Percentiles rank a stretch among this genome's conserved stretches.
phyloP scores from a whole-genome alignment of 345 rosid species.

The Sapria himalayana region DNA sequence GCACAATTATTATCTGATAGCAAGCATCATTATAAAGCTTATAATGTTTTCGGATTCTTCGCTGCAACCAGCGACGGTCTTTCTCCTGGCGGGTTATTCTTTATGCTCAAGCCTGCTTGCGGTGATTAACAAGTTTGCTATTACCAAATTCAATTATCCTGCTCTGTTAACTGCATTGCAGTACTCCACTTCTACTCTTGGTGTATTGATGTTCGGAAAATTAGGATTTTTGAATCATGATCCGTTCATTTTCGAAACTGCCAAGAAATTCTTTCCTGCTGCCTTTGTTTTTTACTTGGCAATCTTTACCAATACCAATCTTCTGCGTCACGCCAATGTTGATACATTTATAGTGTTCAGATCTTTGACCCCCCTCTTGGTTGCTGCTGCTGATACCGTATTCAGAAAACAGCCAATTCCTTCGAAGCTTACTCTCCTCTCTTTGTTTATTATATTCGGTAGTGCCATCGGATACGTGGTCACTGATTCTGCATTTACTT shows the following conservation, averaged over 20 bases:
- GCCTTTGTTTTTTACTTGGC: constrained; percentile 85
- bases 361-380: constrained; percentile 83
- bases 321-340: constrained; percentile 89
- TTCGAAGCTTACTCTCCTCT: constrained; percentile 45
- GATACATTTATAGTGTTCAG: constrained; percentile 88
- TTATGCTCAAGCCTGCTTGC: constrained; percentile 97
- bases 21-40: no score
- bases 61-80: constrained; percentile 34
- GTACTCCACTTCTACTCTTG: constrained; percentile 59
- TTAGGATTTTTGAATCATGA: constrained; percentile 65
- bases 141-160: constrained; percentile 71
- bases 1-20: no score
- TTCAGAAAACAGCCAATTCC: constrained; percentile 78
- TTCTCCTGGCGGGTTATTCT: constrained; percentile 77
- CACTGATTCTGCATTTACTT: constrained; percentile 61
- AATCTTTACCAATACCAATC: constrained; percentile 88
- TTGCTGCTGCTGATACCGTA: constrained; percentile 67
- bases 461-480: constrained; percentile 94
- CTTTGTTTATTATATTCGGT: constrained; percentile 49
- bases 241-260: constrained; percentile 51
- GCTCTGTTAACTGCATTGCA: constrained; percentile 86
- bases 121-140: constrained; percentile 83
- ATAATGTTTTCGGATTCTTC: constrained; percentile 12
- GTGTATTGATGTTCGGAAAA: constrained; percentile 71
- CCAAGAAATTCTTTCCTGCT: constrained; percentile 91